Evolutionary conservation across 164 flowering plant species (phyloP), one percentile per base, ranked within the genome.

Genomic region (Macadamia integrifolia): DNA sequence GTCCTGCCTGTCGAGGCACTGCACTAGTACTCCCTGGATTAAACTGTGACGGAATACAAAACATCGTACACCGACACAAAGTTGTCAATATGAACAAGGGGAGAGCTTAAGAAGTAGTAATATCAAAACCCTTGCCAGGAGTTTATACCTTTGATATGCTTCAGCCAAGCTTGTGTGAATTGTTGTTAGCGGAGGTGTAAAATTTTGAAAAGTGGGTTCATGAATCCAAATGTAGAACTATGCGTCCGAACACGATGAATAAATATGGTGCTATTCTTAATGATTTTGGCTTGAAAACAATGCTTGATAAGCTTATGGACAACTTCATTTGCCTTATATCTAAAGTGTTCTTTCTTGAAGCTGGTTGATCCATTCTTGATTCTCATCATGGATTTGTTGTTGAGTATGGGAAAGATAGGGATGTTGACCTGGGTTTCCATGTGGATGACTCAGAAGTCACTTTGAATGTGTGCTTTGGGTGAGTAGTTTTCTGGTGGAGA

Each of bases 361-460:
- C 92, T 79, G 97, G 98, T 64, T 98, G 98, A 70, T 72, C 89
- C 9, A 79, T 90, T 1, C 80, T 92, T 68, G 99, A 94, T 80
- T 80, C 92, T 60, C 99, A 94, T 83, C 98, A 94, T 86, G 99
- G 98, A 63, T 94, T 94, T 79, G 88, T 94, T 74, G 98, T 94
- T 78, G 97, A 92, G 71, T 94, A 94, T 87, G 98, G 98, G 66
- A 78, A 72, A 9, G 84, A 89, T 65, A 84, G 92, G 78, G 99
- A 92, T 81, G 78, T 79, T 49, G 97, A 87, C 11, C 85, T 92
- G 55, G 99, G 99, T 94, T 90, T 94, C 67, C 99, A 94, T 82
- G 98, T 94, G 77, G 99, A 94, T 81, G 99, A 94, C 71, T 87
- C 99, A 31, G 99, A 94, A 83, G 97, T 94, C 50, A 92, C 95